Percentiles rank a stretch among this genome's conserved stretches.
phyloP scores from a whole-genome alignment of 257 asterid species.

The Solanum peruvianum region DNA sequence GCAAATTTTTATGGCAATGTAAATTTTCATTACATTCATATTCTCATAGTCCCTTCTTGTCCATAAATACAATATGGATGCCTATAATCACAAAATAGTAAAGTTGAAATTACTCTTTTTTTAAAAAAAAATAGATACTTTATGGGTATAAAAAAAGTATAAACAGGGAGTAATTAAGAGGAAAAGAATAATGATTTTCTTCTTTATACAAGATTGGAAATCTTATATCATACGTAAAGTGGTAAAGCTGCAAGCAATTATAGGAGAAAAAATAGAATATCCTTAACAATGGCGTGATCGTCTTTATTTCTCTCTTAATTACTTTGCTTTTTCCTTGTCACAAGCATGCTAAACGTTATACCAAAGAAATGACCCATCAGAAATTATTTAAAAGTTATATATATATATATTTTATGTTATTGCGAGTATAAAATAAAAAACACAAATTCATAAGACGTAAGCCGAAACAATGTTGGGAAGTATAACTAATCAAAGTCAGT shows the following conservation, averaged over 20 bases:
- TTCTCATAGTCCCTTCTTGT: too few relatives aligned
- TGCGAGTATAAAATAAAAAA: too few relatives aligned
- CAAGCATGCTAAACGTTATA: not conserved
- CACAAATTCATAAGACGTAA: not conserved
- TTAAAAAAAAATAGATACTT: too few relatives aligned
- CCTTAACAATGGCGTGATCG: not conserved
- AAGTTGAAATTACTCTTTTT: too few relatives aligned
- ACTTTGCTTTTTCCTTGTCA: not conserved
- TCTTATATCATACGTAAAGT: not conserved
- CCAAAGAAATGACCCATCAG: not conserved
- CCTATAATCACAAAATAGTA: too few relatives aligned
- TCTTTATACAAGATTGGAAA: not conserved
- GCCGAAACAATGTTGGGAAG: too few relatives aligned
- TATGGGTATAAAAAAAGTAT: not conserved
- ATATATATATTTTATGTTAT: not conserved
- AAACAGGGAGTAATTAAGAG: not conserved
- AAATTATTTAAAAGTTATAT: not conserved
- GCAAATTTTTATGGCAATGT: too few relatives aligned
- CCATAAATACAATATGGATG: too few relatives aligned
- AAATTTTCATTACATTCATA: too few relatives aligned
- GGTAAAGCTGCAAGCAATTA: not conserved
- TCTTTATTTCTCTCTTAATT: not conserved
- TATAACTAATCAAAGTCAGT: not conserved
- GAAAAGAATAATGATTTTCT: not conserved
- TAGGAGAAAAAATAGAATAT: not conserved